A percentile compares a stretch with the other conserved stretches of the same genome.
These are phyloP conservation scores for Carex cristatella DNA, from an alignment of 176 grass and related monocot genomes.

Conservation along the genomic window DNA sequence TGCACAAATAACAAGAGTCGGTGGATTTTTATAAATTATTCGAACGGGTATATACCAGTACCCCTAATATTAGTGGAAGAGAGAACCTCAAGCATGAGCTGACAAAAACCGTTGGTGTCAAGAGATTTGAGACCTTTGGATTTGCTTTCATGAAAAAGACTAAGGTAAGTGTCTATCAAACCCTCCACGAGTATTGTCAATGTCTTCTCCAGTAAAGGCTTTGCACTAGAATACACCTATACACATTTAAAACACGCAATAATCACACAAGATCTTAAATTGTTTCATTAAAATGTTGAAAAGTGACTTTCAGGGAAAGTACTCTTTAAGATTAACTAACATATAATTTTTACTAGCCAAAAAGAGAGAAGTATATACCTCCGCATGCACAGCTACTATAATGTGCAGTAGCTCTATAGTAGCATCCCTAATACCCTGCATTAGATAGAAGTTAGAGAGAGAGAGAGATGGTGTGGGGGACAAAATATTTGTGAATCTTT, in stretches of 20 bases:
- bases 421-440: conserved; percentile 95
- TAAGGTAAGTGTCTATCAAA: conserved; percentile 84
- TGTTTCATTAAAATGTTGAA: not conserved
- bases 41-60: conserved; percentile 20
- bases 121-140: conserved; percentile 67
- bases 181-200: conserved; percentile 86
- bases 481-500: not conserved
- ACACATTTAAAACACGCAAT: conserved; percentile 9
- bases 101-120: conserved; percentile 91
- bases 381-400: conserved; percentile 86
- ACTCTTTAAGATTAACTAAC: conserved; percentile 6
- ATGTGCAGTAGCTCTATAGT: conserved; percentile 95
- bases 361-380: conserved; percentile 46
- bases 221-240: conserved; percentile 81
- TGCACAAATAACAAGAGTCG: conserved; percentile 34
- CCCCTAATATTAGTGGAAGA: conserved; percentile 10
- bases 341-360: conserved; percentile 27
- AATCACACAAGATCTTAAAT: not conserved
- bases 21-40: conserved; percentile 7
- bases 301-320: not conserved
- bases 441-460: conserved; percentile 31
- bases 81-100: conserved; percentile 90
- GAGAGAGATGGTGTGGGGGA: conserved; percentile 1
- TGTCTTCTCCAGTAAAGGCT: conserved; percentile 85
- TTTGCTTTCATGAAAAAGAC: conserved; percentile 92